Evolutionary conservation across 495 filamentous ascomycete species (phyloP).

Genomic region (Niebla homalea): DNA sequence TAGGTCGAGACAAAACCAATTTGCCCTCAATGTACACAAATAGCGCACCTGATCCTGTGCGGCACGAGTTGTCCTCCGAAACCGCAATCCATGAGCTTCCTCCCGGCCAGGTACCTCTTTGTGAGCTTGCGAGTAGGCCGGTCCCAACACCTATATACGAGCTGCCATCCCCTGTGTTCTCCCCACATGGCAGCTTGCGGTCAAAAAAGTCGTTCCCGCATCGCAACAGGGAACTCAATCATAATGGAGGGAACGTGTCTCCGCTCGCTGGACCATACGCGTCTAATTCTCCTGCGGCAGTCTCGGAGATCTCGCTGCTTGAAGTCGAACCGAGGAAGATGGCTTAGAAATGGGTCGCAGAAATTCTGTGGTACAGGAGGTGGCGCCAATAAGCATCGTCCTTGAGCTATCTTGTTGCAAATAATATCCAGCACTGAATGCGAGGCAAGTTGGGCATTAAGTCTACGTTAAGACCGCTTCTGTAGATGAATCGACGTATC

Average conservation of each 20-base stretch:
- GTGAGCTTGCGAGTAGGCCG: not conserved
- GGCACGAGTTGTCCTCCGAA: not conserved
- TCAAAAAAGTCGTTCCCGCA: not conserved
- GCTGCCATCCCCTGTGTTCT: not conserved
- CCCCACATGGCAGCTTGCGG: not conserved
- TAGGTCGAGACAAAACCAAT: not conserved
- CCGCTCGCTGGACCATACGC: not conserved
- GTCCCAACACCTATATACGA: not conserved
- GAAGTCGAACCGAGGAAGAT: not conserved
- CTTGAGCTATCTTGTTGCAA: no score
- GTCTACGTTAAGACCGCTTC: no score
- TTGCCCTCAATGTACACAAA: not conserved
- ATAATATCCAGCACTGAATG: no score
- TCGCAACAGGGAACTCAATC: not conserved
- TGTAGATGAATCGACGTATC: no score
- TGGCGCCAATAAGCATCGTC: no score
- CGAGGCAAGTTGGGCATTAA: no score
- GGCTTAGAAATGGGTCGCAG: no score
- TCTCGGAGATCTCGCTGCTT: not conserved
- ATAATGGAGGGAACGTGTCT: not conserved
- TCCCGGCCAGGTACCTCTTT: not conserved
- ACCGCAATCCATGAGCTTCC: not conserved
- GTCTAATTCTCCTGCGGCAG: not conserved
- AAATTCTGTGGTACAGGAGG: no score
- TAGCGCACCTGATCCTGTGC: not conserved